Evolutionary conservation across 345 rosid genomes (phyloP), one percentile per base, ranked within the genome.

Genomic region (Acer campestre): DNA sequence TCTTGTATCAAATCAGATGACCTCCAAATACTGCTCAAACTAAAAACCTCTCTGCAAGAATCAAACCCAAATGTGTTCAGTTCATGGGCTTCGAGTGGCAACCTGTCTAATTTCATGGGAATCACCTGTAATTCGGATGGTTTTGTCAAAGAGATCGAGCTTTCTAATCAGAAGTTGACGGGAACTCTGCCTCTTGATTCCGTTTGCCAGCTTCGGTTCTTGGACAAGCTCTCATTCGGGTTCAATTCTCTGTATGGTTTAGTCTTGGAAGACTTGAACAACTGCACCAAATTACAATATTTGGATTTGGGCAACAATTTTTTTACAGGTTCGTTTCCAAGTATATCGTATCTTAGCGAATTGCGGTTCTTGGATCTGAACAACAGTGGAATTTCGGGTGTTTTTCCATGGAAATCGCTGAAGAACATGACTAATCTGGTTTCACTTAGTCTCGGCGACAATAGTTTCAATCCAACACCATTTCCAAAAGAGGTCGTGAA

Each of bases 271-370:
- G 90, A 84, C 58, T 68, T 93, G 82, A 85, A 75, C 40, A 85
- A 71, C 23, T 95, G 99, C 70, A 74, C 78, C 14, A 88, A 79
- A 35, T 78, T 95, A 18, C 85, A 56, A 35, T 92, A 93, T 76
- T 71, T 95, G 67, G 93, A 95, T 78, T 88, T 95, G 3, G 97
- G 96, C 0, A 91, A 90, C 92, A 92, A 92, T 73, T 8, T 72
- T 17, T 94, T 95, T 77, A 53, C 84, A 0, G 97, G 97, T 20
- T 1, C 80, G 10, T 84, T 95, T 78, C 99, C 97, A 0, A 88
- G 83, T 0, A 67, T 94, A 66, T 84, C 98, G 1, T 56, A 89
- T 71, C 74, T 95, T 6, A 79, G 9, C 51, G 82, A 87, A 64
- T 79, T 95, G 55, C 86, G 84, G 74, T 85, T 77, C 75, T 83